Conservation (phyloP, 2,329 filamentous ascomycete species). For the Metarhizium anisopliae region DNA sequence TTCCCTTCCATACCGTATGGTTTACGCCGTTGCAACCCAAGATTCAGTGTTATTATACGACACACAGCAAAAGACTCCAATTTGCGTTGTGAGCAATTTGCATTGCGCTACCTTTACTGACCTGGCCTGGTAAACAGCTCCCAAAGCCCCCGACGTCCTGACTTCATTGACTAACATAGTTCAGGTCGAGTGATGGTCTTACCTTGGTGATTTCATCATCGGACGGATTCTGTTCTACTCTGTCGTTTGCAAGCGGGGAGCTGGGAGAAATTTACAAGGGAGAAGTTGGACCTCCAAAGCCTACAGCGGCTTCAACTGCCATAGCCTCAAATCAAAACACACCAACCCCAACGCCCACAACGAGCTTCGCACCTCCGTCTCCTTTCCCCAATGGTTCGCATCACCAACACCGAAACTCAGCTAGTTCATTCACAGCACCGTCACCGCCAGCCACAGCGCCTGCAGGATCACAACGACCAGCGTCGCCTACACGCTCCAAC, state of each 20-base stretch:
- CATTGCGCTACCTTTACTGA: constrained; percentile 98
- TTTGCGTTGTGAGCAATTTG: constrained; percentile 92
- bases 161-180: constrained; percentile 17
- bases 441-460: constrained; percentile 48
- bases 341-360: constrained; percentile 61
- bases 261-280: constrained; percentile 74
- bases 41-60: constrained; percentile 93
- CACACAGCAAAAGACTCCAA: constrained; percentile 88
- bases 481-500: constrained; percentile 77
- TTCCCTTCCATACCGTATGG: constrained; percentile 79
- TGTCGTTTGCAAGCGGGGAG: constrained; percentile 78
- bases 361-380: constrained; percentile 51
- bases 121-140: constrained; percentile 67
- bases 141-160: not conserved
- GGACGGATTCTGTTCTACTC: constrained; percentile 90
- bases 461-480: constrained; percentile 55
- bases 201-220: constrained; percentile 89
- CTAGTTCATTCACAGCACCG: constrained; percentile 47
- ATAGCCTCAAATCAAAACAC: constrained; percentile 51
- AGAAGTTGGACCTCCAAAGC: constrained; percentile 46
- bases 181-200: constrained; percentile 40
- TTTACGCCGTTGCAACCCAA: constrained; percentile 95
- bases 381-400: constrained; percentile 40
- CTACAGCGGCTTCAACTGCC: constrained; percentile 30
- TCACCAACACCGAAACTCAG: constrained; percentile 50